A percentile compares a stretch with the other conserved stretches of the same genome.
phyloP scores from a whole-genome alignment of 805 yeast species.

The Candida stauntonica region DNA sequence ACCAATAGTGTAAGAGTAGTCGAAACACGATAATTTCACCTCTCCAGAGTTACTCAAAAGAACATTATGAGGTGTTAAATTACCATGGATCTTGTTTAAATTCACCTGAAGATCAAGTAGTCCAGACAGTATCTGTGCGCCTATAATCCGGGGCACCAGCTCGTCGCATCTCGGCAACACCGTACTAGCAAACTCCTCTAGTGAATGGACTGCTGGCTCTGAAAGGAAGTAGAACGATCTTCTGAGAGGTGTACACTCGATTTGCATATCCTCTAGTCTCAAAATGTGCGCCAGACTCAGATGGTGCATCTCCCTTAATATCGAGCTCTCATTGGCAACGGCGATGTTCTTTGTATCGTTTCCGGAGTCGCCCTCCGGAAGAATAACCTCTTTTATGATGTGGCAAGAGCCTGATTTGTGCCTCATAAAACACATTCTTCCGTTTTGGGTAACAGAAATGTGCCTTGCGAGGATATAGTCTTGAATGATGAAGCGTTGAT shows the following conservation, averaged over 20 bases:
- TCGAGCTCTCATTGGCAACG: conserved; percentile 1
- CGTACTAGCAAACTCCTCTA: conserved; percentile 5
- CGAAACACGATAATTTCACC: conserved; percentile 13
- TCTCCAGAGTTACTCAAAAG: conserved; percentile 9
- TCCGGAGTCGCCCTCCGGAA: neutral
- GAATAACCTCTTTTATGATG: conserved; percentile 8
- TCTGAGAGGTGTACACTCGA: conserved; percentile 6
- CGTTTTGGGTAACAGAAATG: conserved; percentile 2
- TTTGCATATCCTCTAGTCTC: neutral
- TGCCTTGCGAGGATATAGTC: conserved; percentile 1
- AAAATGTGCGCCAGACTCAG: neutral
- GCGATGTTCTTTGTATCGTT: neutral
- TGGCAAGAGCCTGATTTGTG: neutral
- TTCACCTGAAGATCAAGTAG: conserved; percentile 2
- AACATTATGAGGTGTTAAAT: conserved; percentile 7
- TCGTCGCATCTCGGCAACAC: neutral
- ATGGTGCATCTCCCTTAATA: neutral
- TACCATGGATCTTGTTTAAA: conserved; percentile 12
- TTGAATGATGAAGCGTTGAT: conserved; percentile 4
- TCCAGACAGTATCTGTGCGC: conserved; percentile 9
- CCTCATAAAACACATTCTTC: conserved; percentile 8
- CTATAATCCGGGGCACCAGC: conserved; percentile 3
- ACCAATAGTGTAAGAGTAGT: conserved; percentile 1
- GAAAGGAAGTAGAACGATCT: conserved; percentile 4
- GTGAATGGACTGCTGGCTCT: conserved; percentile 3